phyloP scores from a whole-genome alignment of 345 rosid genomes.

The Hibiscus mutabilis region DNA sequence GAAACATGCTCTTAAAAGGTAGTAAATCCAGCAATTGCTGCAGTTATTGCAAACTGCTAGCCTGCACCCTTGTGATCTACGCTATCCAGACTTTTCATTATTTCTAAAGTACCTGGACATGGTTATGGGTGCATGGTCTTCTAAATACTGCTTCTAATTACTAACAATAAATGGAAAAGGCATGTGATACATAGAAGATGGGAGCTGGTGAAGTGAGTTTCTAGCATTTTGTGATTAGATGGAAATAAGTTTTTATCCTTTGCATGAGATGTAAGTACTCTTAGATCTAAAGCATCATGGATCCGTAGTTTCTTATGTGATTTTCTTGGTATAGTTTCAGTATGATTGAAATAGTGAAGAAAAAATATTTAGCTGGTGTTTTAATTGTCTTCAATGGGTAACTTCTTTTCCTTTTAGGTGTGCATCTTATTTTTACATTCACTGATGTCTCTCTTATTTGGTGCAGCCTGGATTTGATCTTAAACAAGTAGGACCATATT shows the following conservation, averaged over 20 bases:
- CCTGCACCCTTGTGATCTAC: background rate
- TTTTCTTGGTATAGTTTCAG: background rate
- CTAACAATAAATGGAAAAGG: background rate
- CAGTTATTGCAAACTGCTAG: background rate
- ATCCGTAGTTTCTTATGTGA: background rate
- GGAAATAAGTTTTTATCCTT: no score
- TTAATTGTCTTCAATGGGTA: background rate
- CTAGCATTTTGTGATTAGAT: background rate
- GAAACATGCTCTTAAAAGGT: background rate
- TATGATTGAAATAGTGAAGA: background rate
- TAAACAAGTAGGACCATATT: conserved; percentile 55
- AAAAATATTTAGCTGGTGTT: background rate
- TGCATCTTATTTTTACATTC: conserved; percentile 7
- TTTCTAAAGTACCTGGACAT: background rate
- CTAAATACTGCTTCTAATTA: background rate
- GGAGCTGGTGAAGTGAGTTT: background rate
- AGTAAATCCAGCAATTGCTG: background rate
- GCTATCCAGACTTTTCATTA: background rate
- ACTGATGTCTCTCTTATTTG: conserved; percentile 22
- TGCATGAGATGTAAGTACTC: background rate
- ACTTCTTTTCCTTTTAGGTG: background rate
- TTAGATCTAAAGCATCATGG: background rate
- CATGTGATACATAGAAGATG: background rate
- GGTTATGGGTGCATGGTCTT: background rate
- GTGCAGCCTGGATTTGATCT: conserved; percentile 95